These are phyloP conservation scores for Talaromyces sp. DNA, from an alignment of 2,329 filamentous ascomycete species.

Conservation along the genomic window DNA sequence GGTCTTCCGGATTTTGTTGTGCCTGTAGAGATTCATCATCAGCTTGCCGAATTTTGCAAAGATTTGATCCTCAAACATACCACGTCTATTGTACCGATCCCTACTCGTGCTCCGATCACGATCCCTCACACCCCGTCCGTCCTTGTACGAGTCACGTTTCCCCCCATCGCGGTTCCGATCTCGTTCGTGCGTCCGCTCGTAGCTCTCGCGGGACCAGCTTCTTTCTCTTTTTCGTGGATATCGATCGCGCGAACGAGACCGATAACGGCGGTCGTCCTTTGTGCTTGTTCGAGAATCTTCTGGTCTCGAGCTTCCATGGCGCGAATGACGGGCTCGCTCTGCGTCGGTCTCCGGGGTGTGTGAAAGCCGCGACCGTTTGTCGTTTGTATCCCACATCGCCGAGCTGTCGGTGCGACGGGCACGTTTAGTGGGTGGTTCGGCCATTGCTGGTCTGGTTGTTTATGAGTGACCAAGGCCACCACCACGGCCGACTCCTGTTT, in stretches of 20 bases:
- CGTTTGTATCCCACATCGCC: conserved; percentile 57
- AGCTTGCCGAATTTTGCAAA: no score
- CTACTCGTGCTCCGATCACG: conserved; percentile 39
- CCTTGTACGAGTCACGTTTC: conserved; percentile 32
- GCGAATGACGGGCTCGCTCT: conserved; percentile 36
- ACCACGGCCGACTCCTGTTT: not conserved
- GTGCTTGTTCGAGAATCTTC: conserved; percentile 30
- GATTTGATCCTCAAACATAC: conserved; percentile 26
- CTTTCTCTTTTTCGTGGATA: conserved; percentile 41
- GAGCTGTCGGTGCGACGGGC: conserved; percentile 56
- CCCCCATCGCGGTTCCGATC: conserved; percentile 32
- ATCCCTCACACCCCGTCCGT: conserved; percentile 39
- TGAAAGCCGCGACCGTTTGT: conserved; percentile 28
- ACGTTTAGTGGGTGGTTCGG: conserved; percentile 53
- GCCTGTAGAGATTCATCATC: conserved; percentile 22
- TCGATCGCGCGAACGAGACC: conserved; percentile 40
- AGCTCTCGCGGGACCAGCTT: conserved; percentile 44
- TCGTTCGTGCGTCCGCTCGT: conserved; percentile 12
- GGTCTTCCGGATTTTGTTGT: conserved; percentile 33
- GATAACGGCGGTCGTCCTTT: conserved; percentile 41
- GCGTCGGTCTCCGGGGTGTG: conserved; percentile 29
- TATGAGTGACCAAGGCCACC: not conserved
- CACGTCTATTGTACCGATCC: conserved; percentile 40
- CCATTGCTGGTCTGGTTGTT: conserved; percentile 40
- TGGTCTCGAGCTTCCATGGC: conserved; percentile 31